Percentiles rank a stretch among this genome's conserved stretches.
These are phyloP conservation scores for Saccharum hybrid DNA, from an alignment of 202 grass and related monocot genomes.

Conservation along the genomic window DNA sequence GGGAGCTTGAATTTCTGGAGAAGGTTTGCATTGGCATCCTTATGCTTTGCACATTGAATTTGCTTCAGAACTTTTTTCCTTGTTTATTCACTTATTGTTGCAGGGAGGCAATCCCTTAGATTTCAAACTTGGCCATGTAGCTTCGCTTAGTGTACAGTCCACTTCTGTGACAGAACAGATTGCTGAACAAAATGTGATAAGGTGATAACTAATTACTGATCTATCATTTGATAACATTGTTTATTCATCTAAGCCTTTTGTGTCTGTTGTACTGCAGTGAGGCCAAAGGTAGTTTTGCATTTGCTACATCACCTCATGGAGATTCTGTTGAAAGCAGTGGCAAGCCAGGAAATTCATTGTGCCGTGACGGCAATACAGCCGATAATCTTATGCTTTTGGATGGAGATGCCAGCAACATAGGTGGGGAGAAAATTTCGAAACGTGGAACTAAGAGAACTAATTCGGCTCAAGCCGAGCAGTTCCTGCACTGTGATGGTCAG, in stretches of 20 bases:
- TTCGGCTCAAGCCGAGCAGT: slow-evolving; percentile 49
- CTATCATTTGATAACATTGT: slow-evolving; percentile 38
- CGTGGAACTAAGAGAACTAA: slow-evolving; percentile 59
- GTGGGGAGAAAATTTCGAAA: slow-evolving; percentile 59
- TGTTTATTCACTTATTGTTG: slow-evolving; percentile 52
- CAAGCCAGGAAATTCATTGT: slow-evolving; percentile 60
- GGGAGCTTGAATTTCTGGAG: slow-evolving; percentile 95
- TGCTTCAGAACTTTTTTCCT: slow-evolving; percentile 28
- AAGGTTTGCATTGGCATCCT: slow-evolving; percentile 58
- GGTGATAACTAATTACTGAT: slow-evolving; percentile 52
- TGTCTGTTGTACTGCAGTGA: slow-evolving; percentile 59
- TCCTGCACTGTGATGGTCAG: slow-evolving; percentile 55
- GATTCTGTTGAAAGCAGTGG: slow-evolving; percentile 95
- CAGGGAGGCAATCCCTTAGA: slow-evolving; percentile 98
- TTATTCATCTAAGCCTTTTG: slow-evolving; percentile 47
- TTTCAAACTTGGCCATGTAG: slow-evolving; percentile 84
- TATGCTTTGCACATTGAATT: slow-evolving; percentile 46
- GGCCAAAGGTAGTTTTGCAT: slow-evolving; percentile 85
- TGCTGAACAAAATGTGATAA: slow-evolving; percentile 86
- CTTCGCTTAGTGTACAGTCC: slow-evolving; percentile 87
- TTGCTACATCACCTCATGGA: slow-evolving; percentile 81
- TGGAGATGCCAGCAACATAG: slow-evolving; percentile 75
- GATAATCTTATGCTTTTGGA: slow-evolving; percentile 94
- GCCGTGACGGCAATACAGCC: slow-evolving; percentile 74
- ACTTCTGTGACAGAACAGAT: slow-evolving; percentile 81